phyloP scores from a whole-genome alignment of 2,329 filamentous ascomycete species.

The Hymenoscyphus salicellus region DNA sequence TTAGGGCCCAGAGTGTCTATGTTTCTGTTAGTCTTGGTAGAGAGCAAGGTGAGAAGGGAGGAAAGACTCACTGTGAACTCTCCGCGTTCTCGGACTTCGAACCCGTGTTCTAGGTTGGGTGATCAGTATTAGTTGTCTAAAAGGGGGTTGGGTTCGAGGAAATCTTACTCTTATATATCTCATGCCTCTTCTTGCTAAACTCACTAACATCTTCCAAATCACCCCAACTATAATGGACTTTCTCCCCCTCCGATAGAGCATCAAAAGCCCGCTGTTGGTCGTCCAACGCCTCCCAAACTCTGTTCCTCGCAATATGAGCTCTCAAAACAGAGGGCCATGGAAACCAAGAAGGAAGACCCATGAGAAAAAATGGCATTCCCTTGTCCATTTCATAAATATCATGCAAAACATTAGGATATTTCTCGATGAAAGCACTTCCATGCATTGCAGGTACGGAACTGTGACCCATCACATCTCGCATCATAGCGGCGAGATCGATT shows the following conservation, averaged over 20 bases:
- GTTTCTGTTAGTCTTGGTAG: background rate
- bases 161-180: conserved; percentile 37
- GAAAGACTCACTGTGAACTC: conserved; percentile 41
- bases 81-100: conserved; percentile 39
- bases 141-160: conserved; percentile 4
- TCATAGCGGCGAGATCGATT: conserved; percentile 48
- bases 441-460: conserved; percentile 49
- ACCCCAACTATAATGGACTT: conserved; percentile 41
- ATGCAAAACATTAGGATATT: conserved; percentile 50
- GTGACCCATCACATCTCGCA: conserved; percentile 56
- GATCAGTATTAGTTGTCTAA: conserved; percentile 12
- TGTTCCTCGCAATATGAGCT: conserved; percentile 46
- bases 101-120: conserved; percentile 31
- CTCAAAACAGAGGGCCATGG: conserved; percentile 50
- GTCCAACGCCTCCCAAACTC: conserved; percentile 41
- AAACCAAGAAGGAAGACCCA: conserved; percentile 54
- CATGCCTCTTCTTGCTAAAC: conserved; percentile 43
- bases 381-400: conserved; percentile 56
- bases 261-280: conserved; percentile 44
- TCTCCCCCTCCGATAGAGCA: conserved; percentile 41
- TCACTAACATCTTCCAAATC: conserved; percentile 49
- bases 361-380: conserved; percentile 51
- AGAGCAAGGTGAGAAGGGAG: background rate
- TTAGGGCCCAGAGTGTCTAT: conserved; percentile 52
- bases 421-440: conserved; percentile 49